Percentiles rank a stretch among this genome's conserved stretches.
phyloP scores from a whole-genome alignment of 2,329 filamentous ascomycete species.

The Leptographium lundbergii region DNA sequence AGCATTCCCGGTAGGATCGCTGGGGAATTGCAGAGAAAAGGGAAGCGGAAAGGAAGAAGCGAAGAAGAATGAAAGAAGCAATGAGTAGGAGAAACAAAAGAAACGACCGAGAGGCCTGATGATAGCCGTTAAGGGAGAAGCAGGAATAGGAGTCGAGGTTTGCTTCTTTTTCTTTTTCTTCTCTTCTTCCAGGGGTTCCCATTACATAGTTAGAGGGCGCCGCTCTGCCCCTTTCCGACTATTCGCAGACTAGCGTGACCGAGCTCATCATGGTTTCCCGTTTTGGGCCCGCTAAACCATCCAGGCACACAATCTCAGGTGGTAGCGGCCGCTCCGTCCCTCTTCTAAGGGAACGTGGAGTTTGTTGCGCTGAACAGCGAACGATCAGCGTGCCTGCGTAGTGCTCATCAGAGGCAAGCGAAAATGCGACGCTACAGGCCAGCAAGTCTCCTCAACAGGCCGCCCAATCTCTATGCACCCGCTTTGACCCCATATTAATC shows the following conservation, averaged over 20 bases:
- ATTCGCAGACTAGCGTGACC: not conserved
- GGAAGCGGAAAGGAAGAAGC: not conserved
- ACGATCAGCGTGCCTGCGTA: too few relatives aligned
- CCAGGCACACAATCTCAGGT: too few relatives aligned
- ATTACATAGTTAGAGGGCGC: not conserved
- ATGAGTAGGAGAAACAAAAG: not conserved
- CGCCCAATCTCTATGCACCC: too few relatives aligned
- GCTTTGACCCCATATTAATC: too few relatives aligned
- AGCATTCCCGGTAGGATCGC: not conserved
- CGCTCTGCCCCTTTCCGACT: not conserved
- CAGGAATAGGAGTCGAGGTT: not conserved
- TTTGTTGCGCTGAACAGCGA: too few relatives aligned
- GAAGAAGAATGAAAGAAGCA: not conserved
- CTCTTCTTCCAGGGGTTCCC: not conserved
- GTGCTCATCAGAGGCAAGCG: too few relatives aligned
- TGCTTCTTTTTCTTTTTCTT: not conserved
- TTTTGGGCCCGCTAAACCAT: constrained; percentile 5
- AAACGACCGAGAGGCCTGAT: not conserved
- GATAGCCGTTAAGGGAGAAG: not conserved
- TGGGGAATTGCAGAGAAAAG: not conserved
- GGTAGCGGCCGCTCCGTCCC: too few relatives aligned
- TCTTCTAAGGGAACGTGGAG: too few relatives aligned
- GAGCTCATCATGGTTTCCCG: constrained; percentile 2
- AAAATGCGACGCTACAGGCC: too few relatives aligned
- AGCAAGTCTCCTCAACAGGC: too few relatives aligned